Evolutionary conservation across 768 basidiomycete species (phyloP), one percentile per base, ranked within the genome.

Genomic region (Boletus rufocinnamomeus): DNA sequence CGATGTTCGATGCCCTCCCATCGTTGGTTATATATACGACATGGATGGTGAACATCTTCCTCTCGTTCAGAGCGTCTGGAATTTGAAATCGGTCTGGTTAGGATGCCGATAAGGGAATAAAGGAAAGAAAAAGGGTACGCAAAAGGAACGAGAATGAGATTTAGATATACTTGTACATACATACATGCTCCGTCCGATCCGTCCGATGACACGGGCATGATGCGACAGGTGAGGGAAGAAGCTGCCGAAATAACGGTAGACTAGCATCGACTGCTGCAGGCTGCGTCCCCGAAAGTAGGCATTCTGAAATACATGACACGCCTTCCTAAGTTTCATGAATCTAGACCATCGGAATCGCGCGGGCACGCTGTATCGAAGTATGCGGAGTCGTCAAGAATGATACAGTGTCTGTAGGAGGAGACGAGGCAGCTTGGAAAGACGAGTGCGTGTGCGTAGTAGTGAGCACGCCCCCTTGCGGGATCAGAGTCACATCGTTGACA

Each of bases 331-430:
- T 23, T 37, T 23, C 8, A 6, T 14, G 4, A 11, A 51, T 40
- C 46, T 61, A 70, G 35, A 70, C 16, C 4, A 70, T 70, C 10
- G 69, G 69, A 54, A 72, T 58, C 21, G 61, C 23, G 3, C 14
- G 68, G 23, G 56, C 48, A 21, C 47, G 60, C 8, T 53, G 65
- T 25, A 10, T 11, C 17, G 25, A 28, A 19, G 32, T 27, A 21
- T 50, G 44, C 19, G 56, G 54, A 2, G 60, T 47, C 19, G 62
- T 59, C 7, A 57, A 41, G 37, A 58, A 57, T 4, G 67, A 59
- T 6, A 25, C 21, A 9, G 56, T 54, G n/a, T 56, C 68, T 19
- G 61, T 50, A 19, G 61, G 57, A 5, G 56, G 66, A 4, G 62
- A 56, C 2, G 70, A 43, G 3, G 38, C 1, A n/a, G 19, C 23